Percentiles rank a stretch among this genome's conserved stretches.
These are phyloP conservation scores for Ottelia alismoides DNA, from an alignment of 106 monocot species.

Conservation along the genomic window DNA sequence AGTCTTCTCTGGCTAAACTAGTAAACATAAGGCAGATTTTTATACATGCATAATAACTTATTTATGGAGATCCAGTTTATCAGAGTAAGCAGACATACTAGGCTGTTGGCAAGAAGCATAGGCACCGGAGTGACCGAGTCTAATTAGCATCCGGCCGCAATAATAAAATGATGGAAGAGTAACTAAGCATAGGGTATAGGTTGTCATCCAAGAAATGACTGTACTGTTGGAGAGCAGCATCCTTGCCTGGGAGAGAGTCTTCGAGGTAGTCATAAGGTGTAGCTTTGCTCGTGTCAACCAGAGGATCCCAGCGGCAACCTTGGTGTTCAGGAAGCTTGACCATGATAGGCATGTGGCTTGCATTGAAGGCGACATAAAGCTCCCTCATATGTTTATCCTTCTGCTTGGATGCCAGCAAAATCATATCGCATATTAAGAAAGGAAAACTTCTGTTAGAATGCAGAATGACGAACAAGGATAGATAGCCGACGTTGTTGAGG, in stretches of 20 bases:
- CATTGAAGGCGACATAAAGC: conserved; percentile 86
- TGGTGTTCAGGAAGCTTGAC: conserved; percentile 52
- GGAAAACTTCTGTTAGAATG: too few relatives aligned
- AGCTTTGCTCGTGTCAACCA: conserved; percentile 73
- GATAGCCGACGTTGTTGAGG: background rate
- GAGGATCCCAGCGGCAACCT: conserved; percentile 64
- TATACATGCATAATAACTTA: too few relatives aligned
- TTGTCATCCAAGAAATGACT: conserved; percentile 51
- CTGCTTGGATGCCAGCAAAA: too few relatives aligned
- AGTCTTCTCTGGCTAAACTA: too few relatives aligned
- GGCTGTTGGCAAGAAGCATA: too few relatives aligned
- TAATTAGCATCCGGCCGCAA: conserved; percentile 20
- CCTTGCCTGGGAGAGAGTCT: conserved; percentile 33
- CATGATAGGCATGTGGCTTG: conserved; percentile 52
- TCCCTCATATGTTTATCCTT: conserved; percentile 43
- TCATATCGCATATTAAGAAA: too few relatives aligned
- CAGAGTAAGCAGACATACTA: too few relatives aligned
- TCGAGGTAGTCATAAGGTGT: conserved; percentile 78
- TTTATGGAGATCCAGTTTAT: too few relatives aligned
- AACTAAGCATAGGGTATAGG: conserved; percentile 89
- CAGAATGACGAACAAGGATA: too few relatives aligned
- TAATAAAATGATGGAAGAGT: conserved; percentile 65
- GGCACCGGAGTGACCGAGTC: too few relatives aligned
- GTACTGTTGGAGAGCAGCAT: conserved; percentile 20
- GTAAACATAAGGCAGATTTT: too few relatives aligned